Base-by-base conservation (phyloP, 139 green algal species). In the Limnomonas spitsbergensis region DNA sequence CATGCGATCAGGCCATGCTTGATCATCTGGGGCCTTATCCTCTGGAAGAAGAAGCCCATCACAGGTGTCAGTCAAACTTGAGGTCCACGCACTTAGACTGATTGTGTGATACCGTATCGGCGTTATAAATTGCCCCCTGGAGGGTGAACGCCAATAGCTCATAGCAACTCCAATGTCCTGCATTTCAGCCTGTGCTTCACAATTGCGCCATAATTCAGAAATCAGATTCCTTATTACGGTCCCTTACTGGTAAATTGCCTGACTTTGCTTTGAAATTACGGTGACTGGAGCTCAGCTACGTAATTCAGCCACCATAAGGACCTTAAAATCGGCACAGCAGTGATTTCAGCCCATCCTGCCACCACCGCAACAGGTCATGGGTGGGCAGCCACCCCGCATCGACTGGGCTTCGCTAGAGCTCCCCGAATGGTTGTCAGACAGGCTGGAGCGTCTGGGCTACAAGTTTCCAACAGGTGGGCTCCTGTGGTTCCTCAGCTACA, bases 351-450 rank as follows among this genome's bases (percentile, higher is more conserved):
- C 56, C 26, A 52, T 54, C 38, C 38, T 56, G 52, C 36, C 42
- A 7, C 69, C 66, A n/a, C 35, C 9, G 61, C 61, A 4, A 20
- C 26, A 54, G 1, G 66, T 73, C 9, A 72, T 82, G 69, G 70
- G 73, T 29, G 66, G 69, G 32, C 39, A 54, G 34, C 7, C 53
- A 24, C 2, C 36, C 1, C 53, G 47, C 53, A 54, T 81, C n/a
- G 85, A 92, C 82, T 96, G 92, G 92, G 53, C n/a, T 0, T 38
- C 71, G 2, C 79, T 92, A 29, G 92, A 90, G 0, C 53, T 94
- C 4, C 78, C 88, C 2, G 83, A 86, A 0, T 97, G 93, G 93
- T 78, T 97, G 38, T 84, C 85, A 39, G 90, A 96, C 54, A 76
- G 93, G 27, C 86, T 86, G 32, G 88, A 92, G 76, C 76, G 84